Evolutionary conservation across 352 stramenopile species (phyloP).

Genomic region (Phytophthora melonis): DNA sequence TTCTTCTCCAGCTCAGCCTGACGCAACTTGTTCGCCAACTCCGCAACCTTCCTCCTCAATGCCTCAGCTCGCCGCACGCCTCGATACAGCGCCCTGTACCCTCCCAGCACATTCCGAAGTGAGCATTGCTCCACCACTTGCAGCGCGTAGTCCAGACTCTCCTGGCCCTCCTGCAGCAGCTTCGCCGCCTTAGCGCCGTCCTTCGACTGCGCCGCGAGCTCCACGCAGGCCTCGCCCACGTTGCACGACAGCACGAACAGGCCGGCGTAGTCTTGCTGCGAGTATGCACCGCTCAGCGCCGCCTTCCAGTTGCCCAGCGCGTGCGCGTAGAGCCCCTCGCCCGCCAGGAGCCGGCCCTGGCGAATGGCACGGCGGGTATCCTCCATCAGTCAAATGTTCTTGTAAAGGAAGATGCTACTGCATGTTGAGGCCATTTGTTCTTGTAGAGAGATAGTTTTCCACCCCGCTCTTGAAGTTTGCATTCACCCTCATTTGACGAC

Average conservation of each 20-base stretch:
- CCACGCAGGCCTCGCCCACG: slow-evolving; percentile 60
- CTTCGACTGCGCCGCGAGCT: slow-evolving; percentile 28
- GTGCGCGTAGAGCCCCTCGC: slow-evolving; percentile 39
- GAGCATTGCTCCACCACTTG: slow-evolving; percentile 52
- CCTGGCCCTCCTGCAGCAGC: slow-evolving; percentile 39
- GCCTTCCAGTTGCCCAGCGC: slow-evolving; percentile 62
- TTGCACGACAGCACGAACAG: slow-evolving; percentile 81
- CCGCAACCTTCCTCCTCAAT: slow-evolving; percentile 18
- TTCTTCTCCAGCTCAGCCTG: background rate
- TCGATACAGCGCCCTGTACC: slow-evolving; percentile 37
- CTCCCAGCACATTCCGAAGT: slow-evolving; percentile 33
- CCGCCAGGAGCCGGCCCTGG: slow-evolving; percentile 48
- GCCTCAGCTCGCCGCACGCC: slow-evolving; percentile 39
- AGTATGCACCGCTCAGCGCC: slow-evolving; percentile 59
- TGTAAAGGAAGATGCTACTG: slow-evolving; percentile 2
- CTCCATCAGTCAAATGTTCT: slow-evolving; percentile 32
- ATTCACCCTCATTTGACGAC: background rate
- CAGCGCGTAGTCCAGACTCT: slow-evolving; percentile 64
- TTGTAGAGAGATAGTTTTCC: slow-evolving; percentile 14
- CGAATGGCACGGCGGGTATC: slow-evolving; percentile 44
- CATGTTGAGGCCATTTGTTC: background rate
- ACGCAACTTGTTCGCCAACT: slow-evolving; percentile 27
- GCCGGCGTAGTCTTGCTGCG: slow-evolving; percentile 52
- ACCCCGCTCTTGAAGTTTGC: slow-evolving; percentile 6
- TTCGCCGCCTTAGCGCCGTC: background rate